Base-by-base conservation (phyloP, 192 early-diverging fungal species). In the Dissophora ornata region DNA sequence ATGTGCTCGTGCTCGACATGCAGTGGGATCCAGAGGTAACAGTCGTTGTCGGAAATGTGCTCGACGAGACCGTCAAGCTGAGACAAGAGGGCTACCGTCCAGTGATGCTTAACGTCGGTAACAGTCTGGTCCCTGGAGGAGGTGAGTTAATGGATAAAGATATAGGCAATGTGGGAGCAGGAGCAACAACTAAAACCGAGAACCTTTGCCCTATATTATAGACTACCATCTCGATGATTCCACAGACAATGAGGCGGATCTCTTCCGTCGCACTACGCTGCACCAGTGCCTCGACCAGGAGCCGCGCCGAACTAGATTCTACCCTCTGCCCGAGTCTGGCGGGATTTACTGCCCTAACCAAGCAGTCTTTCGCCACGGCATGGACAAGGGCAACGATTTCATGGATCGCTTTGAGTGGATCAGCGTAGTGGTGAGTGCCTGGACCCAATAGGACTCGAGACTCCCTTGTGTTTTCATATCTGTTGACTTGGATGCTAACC, bases 261-360 rank as follows among this genome's bases (percentile, higher is more conserved):
- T 83, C 26, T 83, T 83, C 28, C 79, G 81, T 28, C 58, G 81
- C 22, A 83, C 79, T 5, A 83, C 79, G 6, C 18, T 83, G 25
- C 68, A 69, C 41, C 81, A 80, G 32, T 77, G 73, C 38, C 29
- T 77, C 18, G 79, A 83, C 53, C 81, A 83, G 36, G 81, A 80
- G 30, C 71, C 71, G 21, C 57, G 71, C 19, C 25, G 67, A 13
- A 29, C 58, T 12, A 62, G 67, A 45, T 83, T 79, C 57, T 83
- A 83, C 50, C 81, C 81, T 24, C 34, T 83, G 2, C 40, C 55
- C 15, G 66, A 70, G 24, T 9, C 32, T 26, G 81, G 78, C 29
- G 81, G 81, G 1, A 60, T 83, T 29, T 83, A 83, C 22, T 83
- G 79, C 53, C 81, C 81, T 18, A 80, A 83, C 57, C 65, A 79